Evolutionary conservation across 2,329 filamentous ascomycete species (phyloP).

Genomic region (Venturiaceae sp.): DNA sequence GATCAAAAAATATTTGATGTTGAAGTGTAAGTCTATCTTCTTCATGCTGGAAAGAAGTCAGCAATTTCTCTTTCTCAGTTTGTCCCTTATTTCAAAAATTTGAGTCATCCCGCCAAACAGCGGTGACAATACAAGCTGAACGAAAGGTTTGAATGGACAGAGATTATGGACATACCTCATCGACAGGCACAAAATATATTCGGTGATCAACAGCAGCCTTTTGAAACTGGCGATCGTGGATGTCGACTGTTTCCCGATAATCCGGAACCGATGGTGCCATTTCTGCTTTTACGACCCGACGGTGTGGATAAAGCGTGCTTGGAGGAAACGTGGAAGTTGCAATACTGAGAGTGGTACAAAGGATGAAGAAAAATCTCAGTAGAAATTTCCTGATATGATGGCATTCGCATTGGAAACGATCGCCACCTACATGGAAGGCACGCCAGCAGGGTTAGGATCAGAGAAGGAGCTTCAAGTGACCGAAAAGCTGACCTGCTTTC

Average conservation of each 20-base stretch:
- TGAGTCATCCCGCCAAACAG: background rate
- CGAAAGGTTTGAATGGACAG: background rate
- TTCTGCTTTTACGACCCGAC: background rate
- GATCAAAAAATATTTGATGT: constrained; percentile 20
- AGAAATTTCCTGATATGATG: background rate
- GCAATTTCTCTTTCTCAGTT: background rate
- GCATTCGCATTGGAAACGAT: background rate
- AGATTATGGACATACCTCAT: constrained; percentile 17
- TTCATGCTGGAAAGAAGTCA: constrained; percentile 19
- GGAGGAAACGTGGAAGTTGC: background rate
- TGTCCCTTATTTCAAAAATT: background rate
- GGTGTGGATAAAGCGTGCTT: background rate
- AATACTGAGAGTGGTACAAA: background rate
- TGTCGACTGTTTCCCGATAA: constrained; percentile 15
- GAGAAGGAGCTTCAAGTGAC: background rate
- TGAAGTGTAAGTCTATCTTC: constrained; percentile 25
- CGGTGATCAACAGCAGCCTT: constrained; percentile 24
- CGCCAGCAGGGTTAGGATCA: background rate
- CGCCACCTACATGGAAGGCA: background rate
- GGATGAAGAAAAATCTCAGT: background rate
- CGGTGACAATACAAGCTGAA: background rate
- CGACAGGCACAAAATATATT: constrained; percentile 29
- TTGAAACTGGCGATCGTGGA: constrained; percentile 28
- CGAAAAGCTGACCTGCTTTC: background rate
- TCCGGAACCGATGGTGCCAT: constrained; percentile 8